Conservation (phyloP, 257 asterid genomes). For the Solanum tacnaense region DNA sequence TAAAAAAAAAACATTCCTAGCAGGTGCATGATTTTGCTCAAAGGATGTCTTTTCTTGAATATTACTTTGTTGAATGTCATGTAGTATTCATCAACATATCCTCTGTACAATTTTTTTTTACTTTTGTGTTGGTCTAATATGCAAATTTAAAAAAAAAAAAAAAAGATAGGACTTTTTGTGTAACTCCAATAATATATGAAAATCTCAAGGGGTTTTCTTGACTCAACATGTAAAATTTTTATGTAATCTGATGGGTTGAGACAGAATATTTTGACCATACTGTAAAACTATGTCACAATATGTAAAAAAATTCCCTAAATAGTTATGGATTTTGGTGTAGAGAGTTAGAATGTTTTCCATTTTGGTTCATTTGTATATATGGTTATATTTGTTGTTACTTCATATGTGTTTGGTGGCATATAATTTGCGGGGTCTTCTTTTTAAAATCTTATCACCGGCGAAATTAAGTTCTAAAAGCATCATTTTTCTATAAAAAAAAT, state of each 20-base stretch:
- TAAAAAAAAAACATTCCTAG: not conserved
- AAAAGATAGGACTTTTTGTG: not conserved
- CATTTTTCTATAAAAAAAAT: not conserved
- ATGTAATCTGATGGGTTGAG: not conserved
- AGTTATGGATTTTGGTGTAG: not conserved
- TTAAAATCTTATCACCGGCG: not conserved
- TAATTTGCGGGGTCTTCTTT: not conserved
- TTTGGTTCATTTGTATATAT: not conserved
- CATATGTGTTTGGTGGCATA: not conserved
- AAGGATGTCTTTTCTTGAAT: slow-evolving; percentile 18
- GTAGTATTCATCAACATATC: slow-evolving; percentile 33
- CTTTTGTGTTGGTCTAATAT: slow-evolving; percentile 25
- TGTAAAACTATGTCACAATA: not conserved
- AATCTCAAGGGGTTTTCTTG: not conserved
- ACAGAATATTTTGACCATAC: not conserved
- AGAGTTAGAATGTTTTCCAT: not conserved
- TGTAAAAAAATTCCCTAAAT: not conserved
- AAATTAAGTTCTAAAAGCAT: not conserved
- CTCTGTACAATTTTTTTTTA: slow-evolving; percentile 23
- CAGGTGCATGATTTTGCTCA: slow-evolving; percentile 4
- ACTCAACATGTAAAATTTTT: not conserved
- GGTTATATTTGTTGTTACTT: not conserved
- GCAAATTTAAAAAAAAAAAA: not conserved
- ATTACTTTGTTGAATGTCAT: slow-evolving; percentile 30
- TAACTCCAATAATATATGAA: not conserved